Evolutionary conservation across 192 early-diverging fungal species (phyloP).

Genomic region (Dissophora globulifera): DNA sequence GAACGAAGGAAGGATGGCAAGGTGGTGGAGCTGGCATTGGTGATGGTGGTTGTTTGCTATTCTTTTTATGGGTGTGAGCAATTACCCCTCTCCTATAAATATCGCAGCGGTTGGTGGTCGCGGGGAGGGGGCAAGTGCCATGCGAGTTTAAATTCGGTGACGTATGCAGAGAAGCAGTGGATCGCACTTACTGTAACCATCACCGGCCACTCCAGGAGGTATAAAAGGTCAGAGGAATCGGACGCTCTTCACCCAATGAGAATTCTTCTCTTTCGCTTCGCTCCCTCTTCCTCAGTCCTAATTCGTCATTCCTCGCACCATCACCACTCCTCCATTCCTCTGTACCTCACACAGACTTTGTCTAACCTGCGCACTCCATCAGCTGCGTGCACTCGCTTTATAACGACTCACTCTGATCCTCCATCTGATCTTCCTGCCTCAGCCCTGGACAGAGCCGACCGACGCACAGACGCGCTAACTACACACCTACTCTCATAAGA

Average conservation of each 20-base stretch:
- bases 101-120: no score
- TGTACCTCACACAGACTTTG: background rate
- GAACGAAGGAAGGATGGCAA: no score
- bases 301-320: background rate
- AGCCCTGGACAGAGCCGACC: background rate
- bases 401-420: background rate
- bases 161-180: background rate
- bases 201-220: no score
- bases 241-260: conserved; percentile 9
- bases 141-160: background rate
- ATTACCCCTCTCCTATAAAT: no score
- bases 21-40: background rate
- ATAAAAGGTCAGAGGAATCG: conserved; percentile 7
- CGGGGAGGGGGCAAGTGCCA: background rate
- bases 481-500: background rate
- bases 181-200: no score
- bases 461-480: background rate
- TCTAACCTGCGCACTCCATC: background rate
- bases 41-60: no score
- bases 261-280: conserved; percentile 20
- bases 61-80: no score
- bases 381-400: background rate
- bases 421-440: background rate
- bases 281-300: conserved; percentile 1
- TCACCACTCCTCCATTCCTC: conserved; percentile 2